These are phyloP conservation scores for Clavariopsis aquatica DNA, from an alignment of 495 filamentous ascomycete genomes.

Conservation along the genomic window DNA sequence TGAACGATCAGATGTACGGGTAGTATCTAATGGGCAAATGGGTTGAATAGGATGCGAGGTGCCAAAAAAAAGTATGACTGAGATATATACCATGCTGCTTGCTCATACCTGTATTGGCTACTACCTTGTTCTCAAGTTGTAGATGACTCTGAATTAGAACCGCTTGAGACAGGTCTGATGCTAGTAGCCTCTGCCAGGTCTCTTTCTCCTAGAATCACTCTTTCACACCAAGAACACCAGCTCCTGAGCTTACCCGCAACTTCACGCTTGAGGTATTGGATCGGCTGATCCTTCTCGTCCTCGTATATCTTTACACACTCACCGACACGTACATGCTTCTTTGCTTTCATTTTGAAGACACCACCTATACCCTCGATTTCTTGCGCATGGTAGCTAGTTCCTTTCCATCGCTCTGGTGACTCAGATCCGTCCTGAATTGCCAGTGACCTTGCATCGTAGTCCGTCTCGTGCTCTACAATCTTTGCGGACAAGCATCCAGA, in stretches of 20 bases:
- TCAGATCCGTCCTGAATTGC: slow-evolving; percentile 6
- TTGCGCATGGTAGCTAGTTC: slow-evolving; percentile 72
- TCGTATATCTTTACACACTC: slow-evolving; percentile 80
- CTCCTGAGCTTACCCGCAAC: slow-evolving; percentile 56
- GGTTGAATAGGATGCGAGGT: too few species aligned
- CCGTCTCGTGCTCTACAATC: slow-evolving; percentile 76
- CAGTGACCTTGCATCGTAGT: slow-evolving; percentile 41
- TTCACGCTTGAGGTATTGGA: slow-evolving; percentile 58
- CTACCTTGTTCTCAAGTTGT: neutral
- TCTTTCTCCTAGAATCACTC: slow-evolving; percentile 56
- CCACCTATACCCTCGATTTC: slow-evolving; percentile 89
- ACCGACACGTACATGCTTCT: slow-evolving; percentile 73
- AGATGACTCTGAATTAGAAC: slow-evolving; percentile 12
- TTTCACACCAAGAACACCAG: slow-evolving; percentile 68
- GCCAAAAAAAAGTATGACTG: too few species aligned
- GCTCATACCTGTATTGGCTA: neutral
- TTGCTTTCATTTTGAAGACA: slow-evolving; percentile 75
- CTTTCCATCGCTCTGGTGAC: slow-evolving; percentile 40
- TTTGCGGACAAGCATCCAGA: slow-evolving; percentile 66
- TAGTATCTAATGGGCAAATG: too few species aligned
- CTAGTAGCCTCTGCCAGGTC: slow-evolving; percentile 40
- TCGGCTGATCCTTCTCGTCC: slow-evolving; percentile 66
- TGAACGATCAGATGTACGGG: too few species aligned
- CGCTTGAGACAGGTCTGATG: slow-evolving; percentile 8
- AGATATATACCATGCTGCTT: neutral